Base-by-base conservation (phyloP, 805 yeast genomes). In the Saccharomycopsis microspora region DNA sequence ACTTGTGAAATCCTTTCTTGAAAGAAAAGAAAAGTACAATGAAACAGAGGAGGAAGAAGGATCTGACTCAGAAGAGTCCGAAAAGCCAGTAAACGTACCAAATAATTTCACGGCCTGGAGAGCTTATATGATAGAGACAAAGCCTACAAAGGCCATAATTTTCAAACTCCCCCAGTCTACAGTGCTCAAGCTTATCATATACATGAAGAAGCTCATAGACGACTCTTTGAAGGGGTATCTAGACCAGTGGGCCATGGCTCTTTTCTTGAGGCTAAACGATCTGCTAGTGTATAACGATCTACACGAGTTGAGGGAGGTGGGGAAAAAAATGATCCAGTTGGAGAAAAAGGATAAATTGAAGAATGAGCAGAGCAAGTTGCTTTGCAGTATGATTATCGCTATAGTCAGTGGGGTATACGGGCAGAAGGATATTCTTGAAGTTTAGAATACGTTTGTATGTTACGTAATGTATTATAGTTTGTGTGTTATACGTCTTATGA, bases 71-170 rank as follows among this genome's bases (percentile, higher is more conserved):
- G 41, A 38, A 34, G 32, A 37, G n/a, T n/a, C 10, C 5, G 45
- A 36, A 10, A 41, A 32, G 9, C 29, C 32, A 19, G 31, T n/a
- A n/a, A 44, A 40, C n/a, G 8, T 51, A 5, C 54, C 54, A n/a
- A 34, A 41, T 10, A 51, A 40, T 11, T 51, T 51, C 43, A 51
- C 54, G 5, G 44, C 32, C 37, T 51, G 54, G 54, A n/a, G 54
- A 36, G 45, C 41, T 11, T 51, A 42, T 30, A 51, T 51, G 54
- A 39, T 51, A 29, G 44, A 38, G 30, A 44, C 43, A 11, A 33
- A 38, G 32, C 51, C 54, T 3, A 33, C 37, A 7, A 39, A 39
- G 7, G 9, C 27, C 4, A 35, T 51, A 7, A 38, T 51, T 4
- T 19, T 32, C 3, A 5, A 32, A 5, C 41, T 51, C n/a, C 38